Base-by-base conservation (phyloP, 495 filamentous ascomycete species). In the Aspergillus taichungensis region DNA sequence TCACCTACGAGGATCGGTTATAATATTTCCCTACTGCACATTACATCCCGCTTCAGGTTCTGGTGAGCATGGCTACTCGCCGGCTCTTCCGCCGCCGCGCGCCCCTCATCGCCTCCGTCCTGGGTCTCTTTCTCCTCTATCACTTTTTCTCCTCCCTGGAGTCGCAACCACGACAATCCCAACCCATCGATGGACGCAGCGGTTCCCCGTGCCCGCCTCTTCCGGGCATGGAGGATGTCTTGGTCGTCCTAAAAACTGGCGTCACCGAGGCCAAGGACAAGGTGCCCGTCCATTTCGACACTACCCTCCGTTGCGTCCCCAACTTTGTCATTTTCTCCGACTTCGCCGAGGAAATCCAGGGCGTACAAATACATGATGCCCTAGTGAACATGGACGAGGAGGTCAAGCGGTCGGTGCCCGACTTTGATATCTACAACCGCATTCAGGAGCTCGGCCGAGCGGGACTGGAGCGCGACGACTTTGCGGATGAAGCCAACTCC, bases 311-410 rank as follows among this genome's bases (percentile, higher is more conserved):
- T 47, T 77, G 74, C 61, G 60, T 74, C 14, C 71, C 76, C 10
- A 61, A 78, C 58, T 75, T 67, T 52, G 59, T 75, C 34, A 73
- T 80, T 52, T 75, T 74, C 59, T 77, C 74, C 46, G 76, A 80
- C 54, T 71, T 71, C 42, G 66, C 62, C 13, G 71, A 78, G 45
- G 56, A 56, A 9, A 71, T 79, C 44, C 61, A 64, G 32, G 71
- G 67, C 13, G 57, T 72, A 30, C 55, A 59, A 27, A 57, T 78
- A 43, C 60, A 75, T 59, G 75, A 79, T 50, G 72, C 68, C 13
- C 59, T 80, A 30, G 58, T 54, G 13, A 51, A 59, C 31, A 64
- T 79, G 51, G 61, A 63, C 39, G 35, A 45, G n/a, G 47, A 53
- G 0, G 59, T 69, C 9, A 66, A 55, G 29, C 42, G 63, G 5